Evolutionary conservation across 2,329 filamentous ascomycete species (phyloP).

Genomic region (Furcasterigmium furcatum): DNA sequence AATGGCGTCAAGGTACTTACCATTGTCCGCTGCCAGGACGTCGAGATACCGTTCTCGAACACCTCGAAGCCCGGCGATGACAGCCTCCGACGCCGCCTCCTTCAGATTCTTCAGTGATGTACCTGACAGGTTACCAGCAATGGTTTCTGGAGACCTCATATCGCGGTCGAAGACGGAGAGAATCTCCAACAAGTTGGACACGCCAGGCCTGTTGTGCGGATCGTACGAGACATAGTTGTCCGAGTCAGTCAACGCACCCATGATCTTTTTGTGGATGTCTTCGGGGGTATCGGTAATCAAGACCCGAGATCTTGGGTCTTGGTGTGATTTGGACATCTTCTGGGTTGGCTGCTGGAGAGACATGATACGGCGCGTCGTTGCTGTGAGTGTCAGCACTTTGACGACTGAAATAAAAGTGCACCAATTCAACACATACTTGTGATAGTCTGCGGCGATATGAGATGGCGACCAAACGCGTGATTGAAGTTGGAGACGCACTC

Average conservation of each 20-base stretch:
- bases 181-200: slow-evolving; percentile 83
- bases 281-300: slow-evolving; percentile 70
- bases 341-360: slow-evolving; percentile 71
- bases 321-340: slow-evolving; percentile 95
- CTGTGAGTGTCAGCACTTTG: too few relatives aligned
- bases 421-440: slow-evolving; percentile 66
- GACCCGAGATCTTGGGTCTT: slow-evolving; percentile 71
- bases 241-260: slow-evolving; percentile 74
- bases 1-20: slow-evolving; percentile 52
- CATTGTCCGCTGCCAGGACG: slow-evolving; percentile 43
- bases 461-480: slow-evolving; percentile 60
- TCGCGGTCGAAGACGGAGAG: slow-evolving; percentile 63
- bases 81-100: slow-evolving; percentile 53
- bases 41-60: slow-evolving; percentile 55
- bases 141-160: slow-evolving; percentile 31
- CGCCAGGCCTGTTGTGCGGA: slow-evolving; percentile 65
- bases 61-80: slow-evolving; percentile 49
- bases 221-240: slow-evolving; percentile 68
- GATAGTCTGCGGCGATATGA: slow-evolving; percentile 67
- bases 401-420: too few relatives aligned
- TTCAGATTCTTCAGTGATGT: slow-evolving; percentile 35
- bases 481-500: slow-evolving; percentile 89
- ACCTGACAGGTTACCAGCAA: slow-evolving; percentile 34
- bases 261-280: slow-evolving; percentile 67
- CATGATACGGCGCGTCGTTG: slow-evolving; percentile 84